phyloP scores from a whole-genome alignment of 305 asterid species.

The Petunia hybrid region DNA sequence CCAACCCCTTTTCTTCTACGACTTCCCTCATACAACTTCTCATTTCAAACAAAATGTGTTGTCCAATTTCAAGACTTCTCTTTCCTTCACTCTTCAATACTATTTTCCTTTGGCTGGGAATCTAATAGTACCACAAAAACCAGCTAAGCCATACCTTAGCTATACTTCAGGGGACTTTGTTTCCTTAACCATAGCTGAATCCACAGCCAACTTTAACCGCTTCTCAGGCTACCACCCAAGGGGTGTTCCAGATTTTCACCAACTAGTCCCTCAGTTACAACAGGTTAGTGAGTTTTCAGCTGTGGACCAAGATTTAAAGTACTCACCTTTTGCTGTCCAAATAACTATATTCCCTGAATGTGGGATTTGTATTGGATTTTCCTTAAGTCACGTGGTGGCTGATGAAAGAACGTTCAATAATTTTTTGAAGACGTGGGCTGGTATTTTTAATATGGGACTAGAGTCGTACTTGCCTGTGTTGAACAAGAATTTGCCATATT shows the following conservation, averaged over 20 bases:
- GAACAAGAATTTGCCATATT: not conserved
- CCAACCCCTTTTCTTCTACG: constrained; percentile 40
- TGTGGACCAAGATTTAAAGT: constrained; percentile 23
- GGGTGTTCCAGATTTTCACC: constrained; percentile 31
- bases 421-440: constrained; percentile 64
- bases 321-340: constrained; percentile 49
- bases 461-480: not conserved
- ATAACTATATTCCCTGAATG: constrained; percentile 52
- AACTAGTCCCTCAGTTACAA: constrained; percentile 50
- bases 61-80: constrained; percentile 35
- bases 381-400: constrained; percentile 52
- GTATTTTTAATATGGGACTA: constrained; percentile 28
- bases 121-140: constrained; percentile 38
- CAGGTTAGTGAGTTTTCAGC: not conserved
- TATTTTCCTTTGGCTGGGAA: constrained; percentile 43
- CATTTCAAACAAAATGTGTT: constrained; percentile 26
- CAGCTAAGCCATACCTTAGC: constrained; percentile 42
- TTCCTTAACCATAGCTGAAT: constrained; percentile 48
- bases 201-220: constrained; percentile 34
- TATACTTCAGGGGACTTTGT: constrained; percentile 46
- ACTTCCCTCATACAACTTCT: constrained; percentile 8
- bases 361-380: constrained; percentile 62
- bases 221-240: constrained; percentile 42
- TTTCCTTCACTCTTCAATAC: constrained; percentile 35
- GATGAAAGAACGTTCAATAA: constrained; percentile 61